These are phyloP conservation scores for Zoysia japonica DNA, from an alignment of 176 grass and related monocot genomes.

Conservation along the genomic window DNA sequence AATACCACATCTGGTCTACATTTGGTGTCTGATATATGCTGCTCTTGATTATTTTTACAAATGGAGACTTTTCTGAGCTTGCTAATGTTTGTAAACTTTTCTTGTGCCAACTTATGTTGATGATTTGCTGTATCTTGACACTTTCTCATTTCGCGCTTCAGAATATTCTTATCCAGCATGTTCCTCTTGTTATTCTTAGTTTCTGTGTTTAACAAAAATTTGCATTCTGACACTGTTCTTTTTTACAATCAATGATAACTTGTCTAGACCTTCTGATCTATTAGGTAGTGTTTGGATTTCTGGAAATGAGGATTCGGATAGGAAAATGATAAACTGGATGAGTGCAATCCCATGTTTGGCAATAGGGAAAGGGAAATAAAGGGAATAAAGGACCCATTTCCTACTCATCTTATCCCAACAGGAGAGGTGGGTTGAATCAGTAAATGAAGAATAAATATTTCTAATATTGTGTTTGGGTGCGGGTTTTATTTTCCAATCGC, in stretches of 20 bases:
- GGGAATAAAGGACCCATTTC: no score
- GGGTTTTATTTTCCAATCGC: no score
- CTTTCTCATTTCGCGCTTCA: neutral
- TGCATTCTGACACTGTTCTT: neutral
- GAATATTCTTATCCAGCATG: neutral
- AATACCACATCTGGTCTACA: constrained; percentile 20
- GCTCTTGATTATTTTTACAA: constrained; percentile 29
- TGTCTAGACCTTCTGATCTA: neutral
- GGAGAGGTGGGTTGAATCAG: no score
- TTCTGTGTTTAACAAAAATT: neutral
- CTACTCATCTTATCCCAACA: no score
- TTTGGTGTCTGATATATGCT: neutral
- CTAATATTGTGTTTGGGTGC: no score
- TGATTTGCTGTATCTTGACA: neutral
- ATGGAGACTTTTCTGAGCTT: neutral
- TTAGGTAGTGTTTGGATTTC: no score
- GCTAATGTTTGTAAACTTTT: neutral
- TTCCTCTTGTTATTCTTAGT: neutral
- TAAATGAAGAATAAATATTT: no score
- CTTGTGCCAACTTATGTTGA: constrained; percentile 8
- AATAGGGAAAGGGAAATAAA: no score
- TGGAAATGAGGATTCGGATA: no score
- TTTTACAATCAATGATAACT: neutral
- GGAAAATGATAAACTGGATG: no score
- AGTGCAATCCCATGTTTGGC: no score